Evolutionary conservation across 441 rosid species (phyloP).

Genomic region (Adansonia rubrostipa): DNA sequence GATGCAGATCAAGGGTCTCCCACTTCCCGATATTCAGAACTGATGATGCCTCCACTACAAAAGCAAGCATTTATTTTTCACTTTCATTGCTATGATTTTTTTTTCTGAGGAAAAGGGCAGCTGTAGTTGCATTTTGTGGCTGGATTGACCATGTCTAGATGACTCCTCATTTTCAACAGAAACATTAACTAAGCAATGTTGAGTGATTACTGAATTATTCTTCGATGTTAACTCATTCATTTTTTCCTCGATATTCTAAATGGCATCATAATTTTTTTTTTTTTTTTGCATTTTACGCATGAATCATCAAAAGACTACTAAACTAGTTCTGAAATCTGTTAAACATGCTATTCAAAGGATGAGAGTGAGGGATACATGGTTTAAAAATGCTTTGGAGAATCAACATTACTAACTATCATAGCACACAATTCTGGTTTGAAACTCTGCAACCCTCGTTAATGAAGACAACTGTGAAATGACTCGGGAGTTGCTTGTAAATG

Average conservation of each 20-base stretch:
- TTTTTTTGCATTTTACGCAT: not conserved
- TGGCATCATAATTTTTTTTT: not conserved
- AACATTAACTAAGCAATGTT: not conserved
- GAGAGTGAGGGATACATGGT: not conserved
- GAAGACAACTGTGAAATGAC: too few relatives aligned
- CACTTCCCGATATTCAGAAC: conserved; percentile 49
- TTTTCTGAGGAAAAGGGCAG: too few relatives aligned
- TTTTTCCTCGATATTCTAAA: not conserved
- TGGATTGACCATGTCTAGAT: too few relatives aligned
- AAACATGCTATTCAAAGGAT: not conserved
- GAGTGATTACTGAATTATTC: conserved; percentile 10
- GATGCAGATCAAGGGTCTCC: conserved; percentile 20
- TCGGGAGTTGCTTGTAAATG: too few relatives aligned
- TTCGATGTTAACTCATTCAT: not conserved
- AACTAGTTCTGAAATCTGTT: not conserved
- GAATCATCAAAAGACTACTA: not conserved
- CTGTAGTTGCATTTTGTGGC: too few relatives aligned
- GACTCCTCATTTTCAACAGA: too few relatives aligned
- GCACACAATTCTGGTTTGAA: too few relatives aligned
- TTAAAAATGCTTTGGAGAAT: too few relatives aligned
- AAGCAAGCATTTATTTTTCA: not conserved
- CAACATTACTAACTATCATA: not conserved
- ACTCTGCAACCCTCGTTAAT: too few relatives aligned
- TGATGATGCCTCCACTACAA: conserved; percentile 22
- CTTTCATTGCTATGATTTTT: not conserved